Evolutionary conservation across 2,329 filamentous ascomycete genomes (phyloP).

Genomic region (Apiospora kogelbergensis): DNA sequence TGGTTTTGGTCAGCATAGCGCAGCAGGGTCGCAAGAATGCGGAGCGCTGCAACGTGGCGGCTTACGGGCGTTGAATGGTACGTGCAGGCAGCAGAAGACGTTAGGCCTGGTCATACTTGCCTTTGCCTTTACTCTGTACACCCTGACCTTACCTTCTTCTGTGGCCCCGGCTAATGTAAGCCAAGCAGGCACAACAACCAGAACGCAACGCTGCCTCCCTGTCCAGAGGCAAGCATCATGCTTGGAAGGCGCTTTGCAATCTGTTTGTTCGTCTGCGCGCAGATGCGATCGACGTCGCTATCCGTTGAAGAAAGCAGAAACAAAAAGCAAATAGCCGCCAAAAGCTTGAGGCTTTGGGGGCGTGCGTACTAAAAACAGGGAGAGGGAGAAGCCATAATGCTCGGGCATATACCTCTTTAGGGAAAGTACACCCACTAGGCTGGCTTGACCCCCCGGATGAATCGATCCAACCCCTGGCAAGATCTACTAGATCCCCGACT

Average conservation of each 20-base stretch:
- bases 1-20: background rate
- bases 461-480: slow-evolving; percentile 2
- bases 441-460: background rate
- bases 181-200: background rate
- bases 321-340: background rate
- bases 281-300: background rate
- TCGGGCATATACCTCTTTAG: background rate
- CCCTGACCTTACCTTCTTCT: background rate
- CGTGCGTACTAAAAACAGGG: no score
- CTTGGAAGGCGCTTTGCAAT: background rate
- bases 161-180: background rate
- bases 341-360: background rate
- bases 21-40: background rate
- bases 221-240: background rate
- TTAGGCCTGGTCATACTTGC: background rate
- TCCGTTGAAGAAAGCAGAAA: background rate
- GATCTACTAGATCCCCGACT: slow-evolving; percentile 3
- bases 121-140: background rate
- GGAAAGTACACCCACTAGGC: background rate
- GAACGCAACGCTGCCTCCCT: background rate
- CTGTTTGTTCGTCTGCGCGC: background rate
- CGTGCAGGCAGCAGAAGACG: background rate
- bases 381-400: background rate
- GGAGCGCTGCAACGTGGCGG: slow-evolving; percentile 4
- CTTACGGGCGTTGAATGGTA: background rate